Evolutionary conservation across 2,329 filamentous ascomycete genomes (phyloP).

Genomic region (Pseudocercospora ulei): DNA sequence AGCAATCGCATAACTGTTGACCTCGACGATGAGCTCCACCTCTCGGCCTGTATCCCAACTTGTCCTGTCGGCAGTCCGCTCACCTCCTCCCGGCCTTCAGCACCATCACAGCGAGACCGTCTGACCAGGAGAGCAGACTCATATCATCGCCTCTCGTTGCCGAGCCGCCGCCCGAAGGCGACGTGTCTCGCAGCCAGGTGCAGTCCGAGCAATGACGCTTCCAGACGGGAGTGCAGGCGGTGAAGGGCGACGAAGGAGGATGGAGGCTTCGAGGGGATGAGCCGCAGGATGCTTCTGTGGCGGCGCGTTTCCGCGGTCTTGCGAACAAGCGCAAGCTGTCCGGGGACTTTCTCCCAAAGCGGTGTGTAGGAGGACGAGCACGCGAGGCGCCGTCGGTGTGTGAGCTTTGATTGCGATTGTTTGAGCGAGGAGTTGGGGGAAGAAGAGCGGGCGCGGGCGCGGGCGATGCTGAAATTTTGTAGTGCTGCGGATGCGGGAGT

Average conservation of each 20-base stretch:
- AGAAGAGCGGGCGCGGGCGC: conserved; percentile 30
- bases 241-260: conserved; percentile 43
- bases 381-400: conserved; percentile 57
- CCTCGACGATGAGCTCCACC: conserved; percentile 75
- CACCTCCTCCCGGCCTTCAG: conserved; percentile 33
- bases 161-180: conserved; percentile 25
- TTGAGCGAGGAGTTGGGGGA: conserved; percentile 80
- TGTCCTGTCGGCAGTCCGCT: conserved; percentile 32
- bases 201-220: conserved; percentile 34
- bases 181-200: conserved; percentile 42
- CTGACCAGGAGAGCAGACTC: conserved; percentile 57
- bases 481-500: too few species aligned
- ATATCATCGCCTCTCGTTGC: conserved; percentile 65
- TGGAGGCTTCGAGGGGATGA: conserved; percentile 55
- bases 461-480: conserved; percentile 42
- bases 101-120: conserved; percentile 32
- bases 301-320: conserved; percentile 92
- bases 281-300: conserved; percentile 92
- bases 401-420: conserved; percentile 99
- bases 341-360: conserved; percentile 99
- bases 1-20: conserved; percentile 98
- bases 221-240: conserved; percentile 44
- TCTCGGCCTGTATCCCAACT: conserved; percentile 41
- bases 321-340: conserved; percentile 56
- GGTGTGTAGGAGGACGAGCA: conserved; percentile 36